Conservation (phyloP, 768 basidiomycete species). For the Xerocomellus dryophilus region DNA sequence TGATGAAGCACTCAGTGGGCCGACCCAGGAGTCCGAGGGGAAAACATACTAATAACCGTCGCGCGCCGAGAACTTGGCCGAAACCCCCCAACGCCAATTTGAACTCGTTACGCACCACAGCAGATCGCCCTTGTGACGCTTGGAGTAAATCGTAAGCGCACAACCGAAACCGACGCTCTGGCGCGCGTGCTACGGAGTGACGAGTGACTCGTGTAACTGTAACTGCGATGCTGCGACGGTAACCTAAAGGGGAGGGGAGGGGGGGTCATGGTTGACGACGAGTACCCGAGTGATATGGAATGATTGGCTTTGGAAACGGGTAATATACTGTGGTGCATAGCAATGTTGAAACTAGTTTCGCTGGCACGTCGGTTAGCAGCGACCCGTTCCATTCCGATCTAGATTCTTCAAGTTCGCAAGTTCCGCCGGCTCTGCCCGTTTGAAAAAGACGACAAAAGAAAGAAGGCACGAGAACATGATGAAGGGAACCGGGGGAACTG, state of each 20-base stretch:
- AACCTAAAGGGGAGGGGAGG: not conserved
- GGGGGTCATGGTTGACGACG: not conserved
- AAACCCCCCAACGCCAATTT: not conserved
- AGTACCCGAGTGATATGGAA: not conserved
- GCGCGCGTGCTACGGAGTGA: too few species aligned
- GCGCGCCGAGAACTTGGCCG: not conserved
- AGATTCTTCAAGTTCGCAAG: not conserved
- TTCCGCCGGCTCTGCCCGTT: not conserved
- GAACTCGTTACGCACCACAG: not conserved
- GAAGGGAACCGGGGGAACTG: not conserved
- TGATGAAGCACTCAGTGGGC: too few species aligned
- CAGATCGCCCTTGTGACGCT: not conserved
- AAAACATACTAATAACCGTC: too few species aligned
- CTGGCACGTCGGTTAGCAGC: not conserved
- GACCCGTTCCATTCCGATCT: not conserved
- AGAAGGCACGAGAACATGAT: not conserved
- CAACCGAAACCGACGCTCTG: not conserved
- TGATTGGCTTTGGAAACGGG: conserved; percentile 1
- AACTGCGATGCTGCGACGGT: not conserved
- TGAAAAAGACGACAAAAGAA: not conserved
- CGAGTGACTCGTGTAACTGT: too few species aligned
- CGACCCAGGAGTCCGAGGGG: too few species aligned
- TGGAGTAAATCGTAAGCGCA: not conserved
- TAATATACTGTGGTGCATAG: not conserved
- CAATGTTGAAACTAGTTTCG: conserved; percentile 1